These are phyloP conservation scores for Ophiostoma perfectum DNA, from an alignment of 2,329 filamentous ascomycete species.

Conservation along the genomic window DNA sequence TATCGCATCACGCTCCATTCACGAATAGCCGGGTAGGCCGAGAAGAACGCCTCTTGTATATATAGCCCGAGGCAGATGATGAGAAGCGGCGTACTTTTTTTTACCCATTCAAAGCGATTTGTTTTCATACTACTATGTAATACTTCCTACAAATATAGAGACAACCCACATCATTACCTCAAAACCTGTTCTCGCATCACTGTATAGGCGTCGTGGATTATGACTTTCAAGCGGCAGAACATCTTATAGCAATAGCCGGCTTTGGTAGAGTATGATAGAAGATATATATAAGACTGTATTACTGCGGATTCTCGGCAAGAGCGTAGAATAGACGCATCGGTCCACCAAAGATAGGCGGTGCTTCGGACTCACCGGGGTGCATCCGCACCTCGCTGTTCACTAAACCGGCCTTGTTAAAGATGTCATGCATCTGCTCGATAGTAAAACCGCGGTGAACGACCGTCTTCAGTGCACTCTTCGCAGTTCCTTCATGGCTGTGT, in stretches of 20 bases:
- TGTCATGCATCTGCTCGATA: slow-evolving; percentile 22
- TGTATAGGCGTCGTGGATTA: no score
- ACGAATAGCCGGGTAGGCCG: background rate
- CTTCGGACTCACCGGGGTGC: background rate
- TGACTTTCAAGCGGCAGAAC: no score
- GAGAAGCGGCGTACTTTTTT: no score
- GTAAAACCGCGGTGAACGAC: slow-evolving; percentile 22
- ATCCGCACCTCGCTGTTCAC: slow-evolving; percentile 12
- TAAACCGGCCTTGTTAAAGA: slow-evolving; percentile 23
- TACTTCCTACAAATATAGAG: no score
- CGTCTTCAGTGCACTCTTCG: slow-evolving; percentile 10
- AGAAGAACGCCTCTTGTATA: background rate
- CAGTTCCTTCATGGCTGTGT: background rate
- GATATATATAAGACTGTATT: background rate
- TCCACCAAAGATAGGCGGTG: slow-evolving; percentile 1
- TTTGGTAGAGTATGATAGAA: no score
- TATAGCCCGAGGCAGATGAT: no score
- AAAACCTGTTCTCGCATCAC: no score
- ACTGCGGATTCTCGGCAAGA: slow-evolving; percentile 9
- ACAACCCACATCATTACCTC: no score
- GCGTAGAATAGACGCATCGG: slow-evolving; percentile 21
- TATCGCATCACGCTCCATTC: background rate
- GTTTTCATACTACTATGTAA: no score
- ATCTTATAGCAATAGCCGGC: no score
- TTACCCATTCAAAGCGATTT: no score